These are phyloP conservation scores for Spiromastix sp. DNA, from an alignment of 2,329 filamentous ascomycete species.

Conservation along the genomic window DNA sequence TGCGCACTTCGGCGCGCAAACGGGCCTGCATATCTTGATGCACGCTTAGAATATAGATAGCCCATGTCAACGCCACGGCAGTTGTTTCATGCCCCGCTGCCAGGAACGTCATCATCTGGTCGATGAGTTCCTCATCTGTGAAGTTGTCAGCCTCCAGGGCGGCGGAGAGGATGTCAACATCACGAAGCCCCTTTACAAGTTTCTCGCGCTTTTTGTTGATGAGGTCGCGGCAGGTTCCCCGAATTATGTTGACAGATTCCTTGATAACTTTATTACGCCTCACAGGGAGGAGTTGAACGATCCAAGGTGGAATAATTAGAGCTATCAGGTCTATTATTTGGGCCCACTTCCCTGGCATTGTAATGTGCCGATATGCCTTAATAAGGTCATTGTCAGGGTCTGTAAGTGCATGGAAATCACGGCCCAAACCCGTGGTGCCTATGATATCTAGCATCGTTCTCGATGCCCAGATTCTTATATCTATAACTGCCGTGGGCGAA, in stretches of 20 bases:
- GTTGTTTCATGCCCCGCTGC: constrained; percentile 42
- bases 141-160: constrained; percentile 68
- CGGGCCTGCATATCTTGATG: constrained; percentile 39
- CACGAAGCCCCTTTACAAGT: constrained; percentile 34
- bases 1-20: constrained; percentile 42
- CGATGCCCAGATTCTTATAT: constrained; percentile 54
- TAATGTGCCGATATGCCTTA: constrained; percentile 20
- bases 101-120: constrained; percentile 42
- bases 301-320: constrained; percentile 52
- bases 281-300: constrained; percentile 56
- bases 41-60: constrained; percentile 42
- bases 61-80: constrained; percentile 44
- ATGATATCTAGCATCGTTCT: constrained; percentile 67
- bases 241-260: constrained; percentile 48
- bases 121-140: constrained; percentile 66
- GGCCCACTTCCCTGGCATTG: constrained; percentile 6
- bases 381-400: constrained; percentile 52
- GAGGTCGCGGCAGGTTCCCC: constrained; percentile 55
- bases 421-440: constrained; percentile 59
- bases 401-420: constrained; percentile 57
- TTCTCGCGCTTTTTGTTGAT: constrained; percentile 57
- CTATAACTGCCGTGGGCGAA: constrained; percentile 32
- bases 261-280: constrained; percentile 58
- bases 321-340: constrained; percentile 34
- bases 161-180: constrained; percentile 68